A percentile compares a stretch with the other conserved stretches of the same genome.
These are phyloP conservation scores for Podospora conica DNA, from an alignment of 495 filamentous ascomycete genomes.

Conservation along the genomic window DNA sequence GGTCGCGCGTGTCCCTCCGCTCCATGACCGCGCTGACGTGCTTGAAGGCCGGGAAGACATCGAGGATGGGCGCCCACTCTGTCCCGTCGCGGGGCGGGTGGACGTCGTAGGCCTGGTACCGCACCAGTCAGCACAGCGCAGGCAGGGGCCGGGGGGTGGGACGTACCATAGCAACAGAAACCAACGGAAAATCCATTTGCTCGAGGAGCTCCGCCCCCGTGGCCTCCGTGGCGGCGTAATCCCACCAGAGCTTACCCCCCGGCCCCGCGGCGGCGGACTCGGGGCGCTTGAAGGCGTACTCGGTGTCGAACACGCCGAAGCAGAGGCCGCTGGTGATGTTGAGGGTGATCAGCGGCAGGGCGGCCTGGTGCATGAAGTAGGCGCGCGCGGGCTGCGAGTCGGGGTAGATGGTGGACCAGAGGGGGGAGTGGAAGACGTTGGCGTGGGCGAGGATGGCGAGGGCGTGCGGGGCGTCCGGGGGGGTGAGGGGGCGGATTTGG, in stretches of 20 bases:
- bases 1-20: conserved; percentile 9
- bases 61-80: conserved; percentile 12
- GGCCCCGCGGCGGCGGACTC: conserved; percentile 32
- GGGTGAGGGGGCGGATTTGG: conserved; percentile 31
- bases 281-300: conserved; percentile 39
- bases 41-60: not conserved
- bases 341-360: not conserved
- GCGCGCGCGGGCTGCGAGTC: conserved; percentile 17
- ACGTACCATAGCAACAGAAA: conserved; percentile 29
- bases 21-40: not conserved
- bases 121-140: too few relatives aligned
- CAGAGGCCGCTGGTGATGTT: conserved; percentile 28
- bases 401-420: conserved; percentile 32
- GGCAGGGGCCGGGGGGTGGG: too few relatives aligned
- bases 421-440: conserved; percentile 34
- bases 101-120: conserved; percentile 30
- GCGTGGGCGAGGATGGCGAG: conserved; percentile 32
- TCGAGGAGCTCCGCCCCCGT: conserved; percentile 13
- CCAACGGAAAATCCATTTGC: conserved; percentile 42
- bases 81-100: conserved; percentile 22
- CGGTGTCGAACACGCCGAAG: conserved; percentile 41
- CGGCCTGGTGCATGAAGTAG: conserved; percentile 12
- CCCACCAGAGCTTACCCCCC: conserved; percentile 40
- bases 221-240: conserved; percentile 16
- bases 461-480: conserved; percentile 30